Conservation (phyloP, 1,284 basidiomycete species). For the Cystobasidiaceae sp. region DNA sequence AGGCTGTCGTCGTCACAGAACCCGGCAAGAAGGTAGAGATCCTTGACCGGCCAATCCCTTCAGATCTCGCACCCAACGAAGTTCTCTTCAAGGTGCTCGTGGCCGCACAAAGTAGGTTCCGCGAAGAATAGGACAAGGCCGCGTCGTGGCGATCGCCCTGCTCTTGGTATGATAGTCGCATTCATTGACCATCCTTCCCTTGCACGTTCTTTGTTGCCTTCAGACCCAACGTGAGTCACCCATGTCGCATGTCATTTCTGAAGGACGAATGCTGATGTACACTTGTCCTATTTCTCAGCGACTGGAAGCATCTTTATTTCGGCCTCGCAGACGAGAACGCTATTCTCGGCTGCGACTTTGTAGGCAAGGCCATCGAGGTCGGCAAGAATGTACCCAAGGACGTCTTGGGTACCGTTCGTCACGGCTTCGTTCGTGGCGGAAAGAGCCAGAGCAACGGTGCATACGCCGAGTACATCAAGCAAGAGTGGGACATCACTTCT, state of each 20-base stretch:
- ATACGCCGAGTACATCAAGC: conserved; percentile 50
- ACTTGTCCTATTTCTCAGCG: conserved; percentile 40
- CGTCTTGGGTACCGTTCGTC: conserved; percentile 57
- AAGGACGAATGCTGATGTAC: neutral
- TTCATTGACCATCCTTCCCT: neutral
- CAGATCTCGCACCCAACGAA: conserved; percentile 42
- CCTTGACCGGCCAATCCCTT: conserved; percentile 42
- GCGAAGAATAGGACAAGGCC: neutral
- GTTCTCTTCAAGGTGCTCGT: conserved; percentile 47
- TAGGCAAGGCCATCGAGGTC: conserved; percentile 56
- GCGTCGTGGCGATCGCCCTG: neutral
- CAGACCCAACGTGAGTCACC: conserved; percentile 43
- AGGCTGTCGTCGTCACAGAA: conserved; percentile 40
- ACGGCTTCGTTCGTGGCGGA: conserved; percentile 52
- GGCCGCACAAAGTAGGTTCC: conserved; percentile 37
- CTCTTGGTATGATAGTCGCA: neutral
- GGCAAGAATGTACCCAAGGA: conserved; percentile 55
- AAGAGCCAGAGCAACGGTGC: conserved; percentile 44
- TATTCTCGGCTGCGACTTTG: conserved; percentile 57
- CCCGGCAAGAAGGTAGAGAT: conserved; percentile 36
- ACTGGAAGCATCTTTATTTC: conserved; percentile 46
- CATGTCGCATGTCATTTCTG: conserved; percentile 34
- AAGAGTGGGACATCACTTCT: conserved; percentile 41
- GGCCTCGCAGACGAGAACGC: conserved; percentile 43
- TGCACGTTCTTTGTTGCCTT: neutral